Base-by-base conservation (phyloP, 768 basidiomycete species). In the Myochromella boudieri region DNA sequence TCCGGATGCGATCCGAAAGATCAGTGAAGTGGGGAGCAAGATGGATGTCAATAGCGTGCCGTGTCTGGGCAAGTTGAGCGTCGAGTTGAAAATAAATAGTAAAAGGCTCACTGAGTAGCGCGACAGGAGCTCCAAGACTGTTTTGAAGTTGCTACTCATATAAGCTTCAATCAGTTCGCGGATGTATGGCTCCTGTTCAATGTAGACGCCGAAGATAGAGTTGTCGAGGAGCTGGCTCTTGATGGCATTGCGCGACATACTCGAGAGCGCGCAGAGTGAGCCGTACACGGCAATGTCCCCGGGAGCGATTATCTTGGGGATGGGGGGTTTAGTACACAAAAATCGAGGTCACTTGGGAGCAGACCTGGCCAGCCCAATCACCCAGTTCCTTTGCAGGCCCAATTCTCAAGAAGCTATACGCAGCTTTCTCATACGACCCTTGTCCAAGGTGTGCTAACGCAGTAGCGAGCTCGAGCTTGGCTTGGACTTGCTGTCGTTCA, bases 281-380 rank as follows among this genome's bases (percentile, higher is more conserved):
- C 85, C 87, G 60, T 93, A 94, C 29, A 95, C 81, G 1, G 90
- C 92, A 37, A 97, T 81, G 64, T 97, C 95, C 4, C 78, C 78
- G 0, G 89, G 79, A 0, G 90, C 77, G 28, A 97, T 73, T 34
- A 94, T 76, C 85, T 90, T 58, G 24, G 29, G 3, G 28, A 14
- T 20, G 22, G 6, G 9, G 22, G 3, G 27, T 32, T 3, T n/a
- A 28, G 7, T 3, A 14, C 24, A 12, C 4, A 12, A 15, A 1
- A 20, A 9, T 6, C 2, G 21, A 21, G 17, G 17, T 31, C 5
- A 15, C 10, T 7, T 18, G 34, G 31, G 18, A 24, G 57, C 67
- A 15, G 17, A 79, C 91, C 72, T 80, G 85, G 39, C 84, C 84
- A 36, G 81, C 62, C 91, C 92, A 97, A 49, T 88, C 83, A 0